Conservation (phyloP, 192 early-diverging fungal genomes). For the Chytriomyces confervae region DNA sequence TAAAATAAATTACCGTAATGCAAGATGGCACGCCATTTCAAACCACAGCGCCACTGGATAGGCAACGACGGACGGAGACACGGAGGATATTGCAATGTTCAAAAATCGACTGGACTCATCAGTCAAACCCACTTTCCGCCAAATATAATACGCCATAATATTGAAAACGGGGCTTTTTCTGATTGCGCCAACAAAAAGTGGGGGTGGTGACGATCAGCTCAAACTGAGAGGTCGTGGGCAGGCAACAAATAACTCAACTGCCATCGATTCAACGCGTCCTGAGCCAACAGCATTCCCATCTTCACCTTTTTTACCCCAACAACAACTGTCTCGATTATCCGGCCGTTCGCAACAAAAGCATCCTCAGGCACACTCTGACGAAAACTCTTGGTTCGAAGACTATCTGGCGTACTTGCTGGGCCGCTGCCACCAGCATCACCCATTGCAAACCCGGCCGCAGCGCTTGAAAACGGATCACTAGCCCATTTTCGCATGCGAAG, state of each 20-base stretch:
- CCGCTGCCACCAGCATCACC: too few species aligned
- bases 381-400: too few species aligned
- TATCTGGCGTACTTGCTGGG: too few species aligned
- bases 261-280: slow-evolving; percentile 12
- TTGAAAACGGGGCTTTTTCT: slow-evolving; percentile 21
- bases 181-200: background rate
- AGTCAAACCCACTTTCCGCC: slow-evolving; percentile 1
- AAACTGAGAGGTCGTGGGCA: background rate
- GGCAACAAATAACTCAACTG: slow-evolving; percentile 20
- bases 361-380: background rate
- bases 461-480: background rate
- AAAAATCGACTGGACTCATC: slow-evolving; percentile 3
- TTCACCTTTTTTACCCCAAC: background rate
- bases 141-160: slow-evolving; percentile 16
- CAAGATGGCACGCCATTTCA: slow-evolving; percentile 19
- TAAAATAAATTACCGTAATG: slow-evolving; percentile 20
- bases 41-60: slow-evolving; percentile 27
- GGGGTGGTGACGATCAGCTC: background rate
- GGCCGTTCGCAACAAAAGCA: background rate
- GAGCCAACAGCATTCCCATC: background rate
- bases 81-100: background rate
- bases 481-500: slow-evolving; percentile 22
- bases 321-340: background rate
- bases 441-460: too few species aligned
- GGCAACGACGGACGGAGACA: background rate